Percentiles rank a stretch among this genome's conserved stretches.
phyloP scores from a whole-genome alignment of 768 basidiomycete species.

The Xanthoconium purpureum region DNA sequence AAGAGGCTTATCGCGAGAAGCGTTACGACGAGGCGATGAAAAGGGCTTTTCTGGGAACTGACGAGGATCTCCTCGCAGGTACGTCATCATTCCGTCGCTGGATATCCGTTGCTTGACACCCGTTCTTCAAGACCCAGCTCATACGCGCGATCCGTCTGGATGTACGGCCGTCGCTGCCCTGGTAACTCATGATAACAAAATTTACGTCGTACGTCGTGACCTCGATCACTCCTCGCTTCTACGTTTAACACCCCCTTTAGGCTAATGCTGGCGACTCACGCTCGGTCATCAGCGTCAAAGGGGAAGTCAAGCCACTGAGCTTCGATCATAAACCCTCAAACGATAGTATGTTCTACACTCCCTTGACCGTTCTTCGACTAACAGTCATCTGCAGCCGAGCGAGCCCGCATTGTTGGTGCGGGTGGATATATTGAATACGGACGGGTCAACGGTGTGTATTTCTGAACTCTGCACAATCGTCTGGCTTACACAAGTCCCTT shows the following conservation, averaged over 20 bases:
- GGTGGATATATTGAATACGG: conserved; percentile 97
- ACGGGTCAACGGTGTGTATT: conserved; percentile 84
- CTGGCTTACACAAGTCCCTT: neutral
- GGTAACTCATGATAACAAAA: conserved; percentile 70
- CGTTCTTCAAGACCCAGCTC: conserved; percentile 64
- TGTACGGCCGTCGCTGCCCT: conserved; percentile 93
- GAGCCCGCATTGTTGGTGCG: conserved; percentile 78
- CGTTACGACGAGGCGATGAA: conserved; percentile 80
- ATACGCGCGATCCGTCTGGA: conserved; percentile 89
- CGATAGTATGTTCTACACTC: conserved; percentile 51
- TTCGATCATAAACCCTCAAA: conserved; percentile 95
- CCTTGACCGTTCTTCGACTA: neutral
- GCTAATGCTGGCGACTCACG: conserved; percentile 98
- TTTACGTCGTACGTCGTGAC: conserved; percentile 65
- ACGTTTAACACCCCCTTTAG: conserved; percentile 39
- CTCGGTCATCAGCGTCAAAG: conserved; percentile 80
- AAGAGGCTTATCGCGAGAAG: conserved; percentile 66
- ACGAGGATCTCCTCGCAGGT: conserved; percentile 91
- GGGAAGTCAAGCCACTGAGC: conserved; percentile 84
- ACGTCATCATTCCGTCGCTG: conserved; percentile 23
- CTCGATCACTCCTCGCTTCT: neutral
- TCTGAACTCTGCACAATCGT: neutral
- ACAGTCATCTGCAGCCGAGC: conserved; percentile 57
- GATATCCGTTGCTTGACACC: conserved; percentile 1
- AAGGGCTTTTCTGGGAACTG: conserved; percentile 87